A percentile compares a stretch with the other conserved stretches of the same genome.
Conservation (phyloP, 192 early-diverging fungal species). For the Mortierella hygrophila region DNA sequence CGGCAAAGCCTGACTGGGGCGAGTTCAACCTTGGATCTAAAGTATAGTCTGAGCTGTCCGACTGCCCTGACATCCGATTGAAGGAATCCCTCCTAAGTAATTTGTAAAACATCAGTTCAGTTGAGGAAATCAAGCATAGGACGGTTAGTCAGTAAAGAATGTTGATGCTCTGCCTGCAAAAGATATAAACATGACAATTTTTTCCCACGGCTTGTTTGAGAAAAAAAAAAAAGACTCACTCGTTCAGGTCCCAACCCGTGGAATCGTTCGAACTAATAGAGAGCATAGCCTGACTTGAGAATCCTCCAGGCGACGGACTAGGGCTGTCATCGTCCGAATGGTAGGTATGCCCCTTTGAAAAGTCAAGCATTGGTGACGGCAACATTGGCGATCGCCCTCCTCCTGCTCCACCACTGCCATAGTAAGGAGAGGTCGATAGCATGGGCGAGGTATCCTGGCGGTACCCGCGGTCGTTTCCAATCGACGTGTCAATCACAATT, state of each 20-base stretch:
- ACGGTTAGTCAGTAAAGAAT: background rate
- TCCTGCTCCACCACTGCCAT: background rate
- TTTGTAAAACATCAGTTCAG: background rate
- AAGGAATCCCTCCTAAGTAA: conserved; percentile 29
- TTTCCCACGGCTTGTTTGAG: background rate
- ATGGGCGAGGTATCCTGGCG: conserved; percentile 47
- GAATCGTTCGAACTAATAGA: conserved; percentile 47
- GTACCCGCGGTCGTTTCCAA: conserved; percentile 26
- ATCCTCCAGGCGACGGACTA: conserved; percentile 19
- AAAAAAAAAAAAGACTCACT: conserved; percentile 27
- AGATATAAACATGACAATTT: background rate
- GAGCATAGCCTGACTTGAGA: conserved; percentile 39
- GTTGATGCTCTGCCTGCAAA: background rate
- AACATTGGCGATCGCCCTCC: conserved; percentile 25
- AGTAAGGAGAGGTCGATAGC: conserved; percentile 34
- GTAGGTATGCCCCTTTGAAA: conserved; percentile 42
- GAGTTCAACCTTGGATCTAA: conserved; percentile 15
- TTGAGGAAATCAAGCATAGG: background rate
- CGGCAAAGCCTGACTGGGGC: conserved; percentile 5
- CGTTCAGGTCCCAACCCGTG: conserved; percentile 29
- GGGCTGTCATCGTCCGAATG: conserved; percentile 41
- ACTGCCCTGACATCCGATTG: conserved; percentile 15
- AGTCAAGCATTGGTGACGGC: conserved; percentile 37
- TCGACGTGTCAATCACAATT: conserved; percentile 48
- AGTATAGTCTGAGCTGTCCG: conserved; percentile 28